Percentiles rank a stretch among this genome's conserved stretches.
These are phyloP conservation scores for Flaveria sonorensis DNA, from an alignment of 129 eudicot species.

Conservation along the genomic window DNA sequence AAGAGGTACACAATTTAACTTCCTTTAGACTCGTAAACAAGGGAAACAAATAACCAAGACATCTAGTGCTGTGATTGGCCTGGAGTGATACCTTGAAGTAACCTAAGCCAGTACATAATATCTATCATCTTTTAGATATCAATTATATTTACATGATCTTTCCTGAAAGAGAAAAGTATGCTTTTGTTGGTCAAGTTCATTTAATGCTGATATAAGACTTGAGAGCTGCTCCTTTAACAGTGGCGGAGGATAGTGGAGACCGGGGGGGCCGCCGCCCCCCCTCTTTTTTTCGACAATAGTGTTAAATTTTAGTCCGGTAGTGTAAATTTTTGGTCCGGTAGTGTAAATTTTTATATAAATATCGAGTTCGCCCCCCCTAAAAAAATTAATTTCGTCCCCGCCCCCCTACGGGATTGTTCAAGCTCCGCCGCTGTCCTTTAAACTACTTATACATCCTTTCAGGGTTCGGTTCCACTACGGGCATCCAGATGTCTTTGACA, in stretches of 20 bases:
- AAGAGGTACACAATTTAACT: constrained; percentile 6
- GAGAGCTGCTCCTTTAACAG: constrained; percentile 8
- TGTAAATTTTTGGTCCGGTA: too few relatives aligned
- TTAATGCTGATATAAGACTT: constrained; percentile 11
- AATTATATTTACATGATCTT: constrained; percentile 23
- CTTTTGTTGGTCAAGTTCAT: constrained; percentile 1
- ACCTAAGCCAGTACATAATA: constrained; percentile 13
- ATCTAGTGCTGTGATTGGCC: constrained; percentile 16
- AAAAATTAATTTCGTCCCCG: too few relatives aligned
- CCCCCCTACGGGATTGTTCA: too few relatives aligned
- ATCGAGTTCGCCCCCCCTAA: too few relatives aligned
- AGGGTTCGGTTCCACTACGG: constrained; percentile 99
- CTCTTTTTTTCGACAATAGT: too few relatives aligned
- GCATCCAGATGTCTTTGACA: constrained; percentile 96
- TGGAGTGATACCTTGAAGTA: constrained; percentile 4
- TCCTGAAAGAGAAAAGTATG: constrained; percentile 10
- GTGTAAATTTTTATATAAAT: too few relatives aligned
- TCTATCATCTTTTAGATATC: constrained; percentile 22
- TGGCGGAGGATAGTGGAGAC: too few relatives aligned
- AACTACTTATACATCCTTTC: constrained; percentile 27
- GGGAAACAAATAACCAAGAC: constrained; percentile 20
- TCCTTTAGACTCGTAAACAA: constrained; percentile 2
- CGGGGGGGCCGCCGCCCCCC: too few relatives aligned
- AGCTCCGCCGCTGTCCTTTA: too few relatives aligned
- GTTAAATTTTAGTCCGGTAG: too few relatives aligned